Evolutionary conservation across 2,329 filamentous ascomycete species (phyloP), one percentile per base, ranked within the genome.

Genomic region (Aspergillus udagawae): DNA sequence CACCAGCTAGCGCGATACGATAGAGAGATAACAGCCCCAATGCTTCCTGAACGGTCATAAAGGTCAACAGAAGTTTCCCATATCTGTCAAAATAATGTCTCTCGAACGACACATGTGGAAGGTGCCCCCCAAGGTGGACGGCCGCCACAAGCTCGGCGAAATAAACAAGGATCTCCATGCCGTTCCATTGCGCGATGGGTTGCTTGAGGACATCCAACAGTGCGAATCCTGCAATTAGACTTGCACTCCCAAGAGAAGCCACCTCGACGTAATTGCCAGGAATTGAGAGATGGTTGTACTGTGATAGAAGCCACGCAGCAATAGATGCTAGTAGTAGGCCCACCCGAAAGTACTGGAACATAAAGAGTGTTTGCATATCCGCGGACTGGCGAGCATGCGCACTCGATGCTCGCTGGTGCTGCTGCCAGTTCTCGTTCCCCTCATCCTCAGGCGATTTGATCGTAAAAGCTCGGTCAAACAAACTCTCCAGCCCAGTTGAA

Each of bases 391-490:
- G 53, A 21, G 61, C 27, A 7, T 28, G 54, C 9, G 53, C 49
- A 9, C 53, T 57, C 12, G 56, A 41, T n/a, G 35, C 9, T 14
- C 52, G 62, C 21, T 27, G 53, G 10, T 54, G 52, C 25, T 64
- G 60, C 27, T 62, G 58, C 62, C 65, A 67, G 7, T 62, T 53
- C 27, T 60, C 55, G 27, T 63, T 60, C 1, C 61, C 64, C 5
- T 62, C 63, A 41, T 73, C 65, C 49, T 70, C 67, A 14, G 70
- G 59, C 50, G 66, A 63, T 60, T 70, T 64, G 54, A 71, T 67
- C 65, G 74, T 76, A 55, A 80, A 80, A 3, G 77, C 71, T 28
- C 69, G 69, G 50, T 78, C 75, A 63, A 81, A 80, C 25, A 80
- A 63, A 44, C 66, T 72, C 63, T 81, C 79, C 10, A 81, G 63